Evolutionary conservation across 2,329 filamentous ascomycete genomes (phyloP), one percentile per base, ranked within the genome.

Genomic region (Cladosporium sp.): DNA sequence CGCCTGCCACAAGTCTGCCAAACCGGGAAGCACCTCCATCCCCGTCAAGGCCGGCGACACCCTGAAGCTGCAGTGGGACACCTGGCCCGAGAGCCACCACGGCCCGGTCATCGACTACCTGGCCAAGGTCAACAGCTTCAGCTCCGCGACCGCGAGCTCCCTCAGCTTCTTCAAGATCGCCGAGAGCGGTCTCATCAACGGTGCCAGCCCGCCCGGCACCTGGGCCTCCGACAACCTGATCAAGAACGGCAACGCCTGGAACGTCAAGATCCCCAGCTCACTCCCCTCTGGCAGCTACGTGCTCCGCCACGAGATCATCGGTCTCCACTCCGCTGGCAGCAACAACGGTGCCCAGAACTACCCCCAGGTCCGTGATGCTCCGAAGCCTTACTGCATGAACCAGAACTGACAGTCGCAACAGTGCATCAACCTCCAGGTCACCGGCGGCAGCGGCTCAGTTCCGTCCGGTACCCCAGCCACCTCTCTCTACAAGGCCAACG

Each of bases 141-240:
- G 79, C 66, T 28, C 50, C 28, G 71, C 77, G 33, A 79, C 77
- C 53, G 75, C 80, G 66, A 69, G 66, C 2, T 63, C 69, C 3
- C 74, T 85, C 34, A 67, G 78, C 58, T 85, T 78, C 68, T 80
- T 83, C 76, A 86, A 87, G 75, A 84, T 86, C 55, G 74, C 77
- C 34, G 75, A 76, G 53, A 71, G 66, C 32, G 83, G 82, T 53
- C 74, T 81, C 56, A 69, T 78, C 55, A 63, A 70, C 57, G 71
- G 68, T 46, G 69, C 63, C 53, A 65, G 67, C 32, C 59, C 62
- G 4, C 71, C 75, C 0, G 76, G 77, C 37, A 68, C 63, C 35
- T 85, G 81, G 80, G 82, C 78, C 42, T 68, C 77, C 7, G 79
- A 83, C 57, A 63, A 74, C 52, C 66, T 80, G 32, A 72, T 50